Base-by-base conservation (phyloP, 257 asterid species). In the Lavandula angustifolia region DNA sequence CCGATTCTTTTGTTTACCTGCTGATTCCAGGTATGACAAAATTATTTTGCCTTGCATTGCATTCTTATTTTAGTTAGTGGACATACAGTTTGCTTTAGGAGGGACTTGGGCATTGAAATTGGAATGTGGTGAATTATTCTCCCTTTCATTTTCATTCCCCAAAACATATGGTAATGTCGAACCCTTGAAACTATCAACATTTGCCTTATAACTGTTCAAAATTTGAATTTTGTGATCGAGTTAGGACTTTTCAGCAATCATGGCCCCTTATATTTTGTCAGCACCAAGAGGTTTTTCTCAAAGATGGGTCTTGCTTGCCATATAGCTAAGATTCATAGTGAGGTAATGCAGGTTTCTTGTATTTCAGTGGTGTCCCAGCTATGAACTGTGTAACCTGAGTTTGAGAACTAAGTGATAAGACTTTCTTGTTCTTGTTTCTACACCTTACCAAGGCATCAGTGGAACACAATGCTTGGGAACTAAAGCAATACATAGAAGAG, bases 241-340 rank as follows among this genome's bases (percentile, higher is more conserved):
- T 53, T 75, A 89, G 97, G 99, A 67, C 95, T 89, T 72, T 85
- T 92, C 74, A 92, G 99, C 83, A 91, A 91, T 76, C 95, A 80
- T 29, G 92, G 96, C 4, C 98, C 98, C 50, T 74, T 88, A 58
- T 91, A 91, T 68, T 91, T 88, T 61, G 90, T 84, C 47, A 86
- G 88, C 85, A 77, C 88, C 67, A 91, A 91, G 71, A 84, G 78
- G 73, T 85, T 84, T 73, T 86, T 91, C 81, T 91, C 95, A 11
- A 86, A 83, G 84, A 91, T 82, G 98, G 98, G 98, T 33, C 81
- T 91, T 48, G 92, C 90, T 69, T 88, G 98, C 75, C 96, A 91
- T 71, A 86, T 88, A 66, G 98, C 98, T 67, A 88, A 88, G 75
- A 86, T 91, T 70, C 96, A 91, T 54, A 91, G 98, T 37, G 96